Conservation (phyloP, 2,329 filamentous ascomycete genomes). For the Zymoseptoria passerinii region DNA sequence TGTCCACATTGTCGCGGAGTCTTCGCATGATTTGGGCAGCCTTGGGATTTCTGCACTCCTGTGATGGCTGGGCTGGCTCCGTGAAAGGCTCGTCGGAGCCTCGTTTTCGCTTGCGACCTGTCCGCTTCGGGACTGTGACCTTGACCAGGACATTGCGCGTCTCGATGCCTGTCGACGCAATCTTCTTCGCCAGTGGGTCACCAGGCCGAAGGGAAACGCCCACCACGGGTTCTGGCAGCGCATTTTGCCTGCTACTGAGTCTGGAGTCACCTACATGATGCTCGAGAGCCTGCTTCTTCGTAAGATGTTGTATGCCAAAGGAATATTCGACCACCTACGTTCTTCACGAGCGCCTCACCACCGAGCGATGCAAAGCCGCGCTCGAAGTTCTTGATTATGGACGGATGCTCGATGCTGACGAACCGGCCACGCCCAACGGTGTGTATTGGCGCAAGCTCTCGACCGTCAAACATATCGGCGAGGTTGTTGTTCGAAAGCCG, state of each 20-base stretch:
- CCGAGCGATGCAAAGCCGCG: conserved; percentile 57
- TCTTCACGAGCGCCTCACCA: conserved; percentile 46
- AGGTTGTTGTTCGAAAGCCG: not conserved
- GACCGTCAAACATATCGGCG: conserved; percentile 1
- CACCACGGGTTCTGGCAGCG: conserved; percentile 38
- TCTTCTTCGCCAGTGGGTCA: conserved; percentile 68
- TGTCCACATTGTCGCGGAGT: conserved; percentile 23
- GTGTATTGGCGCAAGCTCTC: conserved; percentile 32
- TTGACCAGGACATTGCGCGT: conserved; percentile 82
- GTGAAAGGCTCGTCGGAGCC: conserved; percentile 55
- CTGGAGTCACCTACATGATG: conserved; percentile 27
- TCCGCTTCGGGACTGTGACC: conserved; percentile 77
- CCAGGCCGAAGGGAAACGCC: conserved; percentile 72
- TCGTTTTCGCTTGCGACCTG: conserved; percentile 75
- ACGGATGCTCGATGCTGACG: conserved; percentile 59
- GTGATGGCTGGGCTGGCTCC: conserved; percentile 2
- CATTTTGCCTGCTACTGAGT: conserved; percentile 15
- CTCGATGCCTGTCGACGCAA: conserved; percentile 65
- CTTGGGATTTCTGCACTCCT: conserved; percentile 12
- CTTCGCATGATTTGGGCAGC: conserved; percentile 24
- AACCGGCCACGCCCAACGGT: conserved; percentile 45
- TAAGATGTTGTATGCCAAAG: conserved; percentile 9
- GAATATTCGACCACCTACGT: conserved; percentile 33
- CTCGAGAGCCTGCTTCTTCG: conserved; percentile 22
- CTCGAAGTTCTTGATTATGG: conserved; percentile 55